These are phyloP conservation scores for Amesomyces nigricolor DNA, from an alignment of 2,329 filamentous ascomycete genomes.

Conservation along the genomic window DNA sequence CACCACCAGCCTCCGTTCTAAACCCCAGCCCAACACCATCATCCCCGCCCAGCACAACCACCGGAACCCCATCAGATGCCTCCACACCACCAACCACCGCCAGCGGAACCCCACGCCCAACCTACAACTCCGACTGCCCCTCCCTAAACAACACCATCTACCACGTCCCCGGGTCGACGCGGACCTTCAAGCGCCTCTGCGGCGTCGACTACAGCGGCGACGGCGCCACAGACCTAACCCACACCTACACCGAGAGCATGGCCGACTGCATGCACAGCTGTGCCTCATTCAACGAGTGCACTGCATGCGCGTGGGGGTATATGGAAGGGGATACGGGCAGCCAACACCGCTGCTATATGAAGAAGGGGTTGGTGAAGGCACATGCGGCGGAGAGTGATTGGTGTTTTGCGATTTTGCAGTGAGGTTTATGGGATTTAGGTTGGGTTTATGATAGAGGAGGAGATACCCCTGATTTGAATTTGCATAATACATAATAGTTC, in stretches of 20 bases:
- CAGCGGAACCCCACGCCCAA: slow-evolving; percentile 25
- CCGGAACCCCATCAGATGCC: slow-evolving; percentile 14
- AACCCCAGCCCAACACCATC: background rate
- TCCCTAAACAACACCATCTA: slow-evolving; percentile 41
- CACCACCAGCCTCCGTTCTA: background rate
- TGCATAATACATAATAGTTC: no score
- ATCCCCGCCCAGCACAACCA: background rate
- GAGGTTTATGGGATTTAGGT: background rate
- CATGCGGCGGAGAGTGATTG: slow-evolving; percentile 32
- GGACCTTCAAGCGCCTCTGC: slow-evolving; percentile 40
- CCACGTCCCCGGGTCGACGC: slow-evolving; percentile 36
- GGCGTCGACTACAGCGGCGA: slow-evolving; percentile 41
- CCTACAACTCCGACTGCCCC: slow-evolving; percentile 35
- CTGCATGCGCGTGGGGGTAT: slow-evolving; percentile 36
- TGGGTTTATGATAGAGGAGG: background rate
- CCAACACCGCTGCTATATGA: slow-evolving; percentile 35
- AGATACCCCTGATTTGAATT: slow-evolving; percentile 10
- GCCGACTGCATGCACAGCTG: slow-evolving; percentile 38
- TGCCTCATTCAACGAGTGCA: slow-evolving; percentile 33
- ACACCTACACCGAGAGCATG: slow-evolving; percentile 32
- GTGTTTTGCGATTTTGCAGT: slow-evolving; percentile 34
- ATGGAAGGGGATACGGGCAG: slow-evolving; percentile 30
- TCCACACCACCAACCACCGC: slow-evolving; percentile 22
- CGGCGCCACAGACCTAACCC: slow-evolving; percentile 28
- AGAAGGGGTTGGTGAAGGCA: slow-evolving; percentile 30